These are phyloP conservation scores for Amauroascus verrucosus DNA, from an alignment of 2,329 filamentous ascomycete genomes.

Conservation along the genomic window DNA sequence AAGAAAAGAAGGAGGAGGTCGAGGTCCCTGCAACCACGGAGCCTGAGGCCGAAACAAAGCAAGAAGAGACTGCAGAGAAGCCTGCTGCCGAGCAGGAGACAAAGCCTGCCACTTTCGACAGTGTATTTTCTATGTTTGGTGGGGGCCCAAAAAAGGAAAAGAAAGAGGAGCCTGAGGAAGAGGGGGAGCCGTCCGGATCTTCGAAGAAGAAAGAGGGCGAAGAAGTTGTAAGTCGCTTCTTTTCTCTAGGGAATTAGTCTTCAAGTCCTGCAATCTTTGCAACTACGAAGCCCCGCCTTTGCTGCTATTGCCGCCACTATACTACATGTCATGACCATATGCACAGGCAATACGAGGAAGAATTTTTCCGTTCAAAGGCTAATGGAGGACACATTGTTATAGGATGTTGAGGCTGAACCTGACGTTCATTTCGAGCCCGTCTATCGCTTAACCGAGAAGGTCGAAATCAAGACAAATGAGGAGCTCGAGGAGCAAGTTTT, in stretches of 20 bases:
- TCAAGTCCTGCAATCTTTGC: background rate
- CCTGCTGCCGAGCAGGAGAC: slow-evolving; percentile 23
- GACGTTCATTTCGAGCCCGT: slow-evolving; percentile 97
- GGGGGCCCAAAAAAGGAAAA: slow-evolving; percentile 95
- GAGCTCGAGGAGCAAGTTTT: slow-evolving; percentile 94
- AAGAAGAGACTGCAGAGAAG: slow-evolving; percentile 23
- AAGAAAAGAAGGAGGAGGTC: slow-evolving; percentile 17
- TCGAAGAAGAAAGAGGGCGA: slow-evolving; percentile 62
- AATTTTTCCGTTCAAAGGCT: background rate
- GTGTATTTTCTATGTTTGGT: slow-evolving; percentile 96
- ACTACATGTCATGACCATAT: too few relatives aligned
- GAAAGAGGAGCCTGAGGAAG: slow-evolving; percentile 66
- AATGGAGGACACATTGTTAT: slow-evolving; percentile 5
- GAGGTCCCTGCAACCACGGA: slow-evolving; percentile 26
- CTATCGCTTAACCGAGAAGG: slow-evolving; percentile 89
- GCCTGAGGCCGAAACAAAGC: slow-evolving; percentile 23
- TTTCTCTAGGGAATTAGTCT: slow-evolving; percentile 13
- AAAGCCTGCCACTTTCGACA: slow-evolving; percentile 37
- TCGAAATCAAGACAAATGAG: slow-evolving; percentile 96
- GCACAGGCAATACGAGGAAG: background rate
- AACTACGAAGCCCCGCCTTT: too few relatives aligned
- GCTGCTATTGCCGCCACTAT: too few relatives aligned
- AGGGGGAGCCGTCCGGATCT: slow-evolving; percentile 78
- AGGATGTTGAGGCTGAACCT: slow-evolving; percentile 72
- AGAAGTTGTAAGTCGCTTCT: slow-evolving; percentile 41